These are phyloP conservation scores for Handroanthus guayacan DNA, from an alignment of 257 asterid species.

Conservation along the genomic window DNA sequence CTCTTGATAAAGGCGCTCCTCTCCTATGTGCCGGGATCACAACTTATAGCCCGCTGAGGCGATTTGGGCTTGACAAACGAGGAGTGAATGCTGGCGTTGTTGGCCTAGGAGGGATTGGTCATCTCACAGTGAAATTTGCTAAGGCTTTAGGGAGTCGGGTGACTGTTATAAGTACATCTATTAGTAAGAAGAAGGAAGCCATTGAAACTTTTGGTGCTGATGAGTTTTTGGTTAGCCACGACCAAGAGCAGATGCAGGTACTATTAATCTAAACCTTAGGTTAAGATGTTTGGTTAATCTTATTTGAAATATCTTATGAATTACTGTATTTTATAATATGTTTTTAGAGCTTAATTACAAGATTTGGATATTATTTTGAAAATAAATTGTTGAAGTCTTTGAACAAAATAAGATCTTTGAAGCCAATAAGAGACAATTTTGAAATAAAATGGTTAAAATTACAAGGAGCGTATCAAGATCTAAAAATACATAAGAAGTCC, in stretches of 20 bases:
- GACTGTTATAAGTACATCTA: constrained; percentile 52
- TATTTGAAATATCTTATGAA: too few species aligned
- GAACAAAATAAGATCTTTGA: too few species aligned
- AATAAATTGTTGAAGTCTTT: too few species aligned
- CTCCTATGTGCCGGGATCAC: constrained; percentile 61
- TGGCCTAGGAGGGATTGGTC: constrained; percentile 65
- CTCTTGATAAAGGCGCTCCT: constrained; percentile 48
- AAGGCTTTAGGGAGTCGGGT: constrained; percentile 55
- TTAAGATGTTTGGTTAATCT: neutral
- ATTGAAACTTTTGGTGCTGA: constrained; percentile 51
- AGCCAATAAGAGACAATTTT: too few species aligned
- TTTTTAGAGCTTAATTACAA: too few species aligned
- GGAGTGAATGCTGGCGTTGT: constrained; percentile 51
- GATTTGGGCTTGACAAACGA: constrained; percentile 49
- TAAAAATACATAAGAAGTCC: too few species aligned
- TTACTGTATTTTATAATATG: too few species aligned
- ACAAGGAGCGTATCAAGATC: too few species aligned
- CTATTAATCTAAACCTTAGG: neutral
- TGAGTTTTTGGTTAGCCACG: constrained; percentile 46
- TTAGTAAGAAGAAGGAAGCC: constrained; percentile 50
- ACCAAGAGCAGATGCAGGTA: constrained; percentile 50
- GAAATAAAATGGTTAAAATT: too few species aligned
- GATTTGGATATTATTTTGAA: too few species aligned
- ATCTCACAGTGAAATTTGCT: constrained; percentile 56
- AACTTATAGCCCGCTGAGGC: constrained; percentile 53